Conservation (phyloP, 352 stramenopile species). For the Pythium brassicae region DNA sequence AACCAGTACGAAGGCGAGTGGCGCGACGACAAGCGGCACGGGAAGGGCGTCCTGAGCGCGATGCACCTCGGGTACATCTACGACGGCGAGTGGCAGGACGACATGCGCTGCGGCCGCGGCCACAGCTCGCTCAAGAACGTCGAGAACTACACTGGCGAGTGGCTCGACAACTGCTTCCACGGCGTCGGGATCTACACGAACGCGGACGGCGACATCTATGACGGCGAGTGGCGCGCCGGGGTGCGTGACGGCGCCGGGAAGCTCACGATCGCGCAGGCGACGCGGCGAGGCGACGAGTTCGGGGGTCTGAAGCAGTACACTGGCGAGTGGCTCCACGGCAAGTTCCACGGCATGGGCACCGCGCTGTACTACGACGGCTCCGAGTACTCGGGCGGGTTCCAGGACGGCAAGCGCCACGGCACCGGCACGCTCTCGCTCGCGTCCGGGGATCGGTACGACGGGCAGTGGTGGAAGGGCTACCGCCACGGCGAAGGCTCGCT, state of each 20-base stretch:
- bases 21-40: slow-evolving; percentile 56
- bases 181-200: slow-evolving; percentile 63
- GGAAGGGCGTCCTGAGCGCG: slow-evolving; percentile 62
- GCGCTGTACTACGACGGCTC: slow-evolving; percentile 83
- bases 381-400: slow-evolving; percentile 85
- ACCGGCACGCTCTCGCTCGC: slow-evolving; percentile 44
- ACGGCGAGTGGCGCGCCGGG: slow-evolving; percentile 59
- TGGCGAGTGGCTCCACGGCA: slow-evolving; percentile 55
- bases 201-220: slow-evolving; percentile 53
- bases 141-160: slow-evolving; percentile 73
- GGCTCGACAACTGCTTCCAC: slow-evolving; percentile 62
- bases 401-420: slow-evolving; percentile 70
- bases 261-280: slow-evolving; percentile 24
- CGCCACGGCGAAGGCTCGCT: slow-evolving; percentile 58
- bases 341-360: slow-evolving; percentile 77
- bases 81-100: slow-evolving; percentile 68
- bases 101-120: slow-evolving; percentile 65
- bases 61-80: slow-evolving; percentile 66
- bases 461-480: slow-evolving; percentile 71
- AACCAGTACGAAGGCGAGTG: slow-evolving; percentile 79
- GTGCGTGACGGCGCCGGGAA: slow-evolving; percentile 61
- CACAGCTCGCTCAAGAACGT: slow-evolving; percentile 66
- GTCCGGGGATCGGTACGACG: slow-evolving; percentile 55
- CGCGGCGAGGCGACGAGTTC: slow-evolving; percentile 25
- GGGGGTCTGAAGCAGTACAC: slow-evolving; percentile 55